phyloP scores from a whole-genome alignment of 1,139 yeast species.

The Candida neerlandica region DNA sequence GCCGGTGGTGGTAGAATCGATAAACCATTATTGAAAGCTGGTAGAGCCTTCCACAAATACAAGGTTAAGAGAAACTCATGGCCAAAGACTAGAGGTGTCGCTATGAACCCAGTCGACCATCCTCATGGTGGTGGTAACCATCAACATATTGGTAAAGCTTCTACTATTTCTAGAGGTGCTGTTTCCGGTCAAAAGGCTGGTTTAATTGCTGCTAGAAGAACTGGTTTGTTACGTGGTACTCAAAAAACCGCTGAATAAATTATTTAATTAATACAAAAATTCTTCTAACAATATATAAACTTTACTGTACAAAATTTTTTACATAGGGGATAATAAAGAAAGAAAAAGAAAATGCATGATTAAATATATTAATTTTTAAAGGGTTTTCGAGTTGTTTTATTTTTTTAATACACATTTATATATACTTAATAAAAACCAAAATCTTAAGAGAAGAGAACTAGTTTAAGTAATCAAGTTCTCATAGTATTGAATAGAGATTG shows the following conservation, averaged over 20 bases:
- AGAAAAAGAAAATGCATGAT: constrained; percentile 7
- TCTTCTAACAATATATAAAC: constrained; percentile 7
- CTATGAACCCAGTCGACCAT: constrained; percentile 99
- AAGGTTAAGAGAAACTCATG: constrained; percentile 98
- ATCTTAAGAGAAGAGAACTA: background rate
- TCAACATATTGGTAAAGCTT: constrained; percentile 99
- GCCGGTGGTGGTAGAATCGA: constrained; percentile 99
- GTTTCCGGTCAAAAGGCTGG: constrained; percentile 99
- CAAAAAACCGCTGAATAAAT: constrained; percentile 87
- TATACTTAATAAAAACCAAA: constrained; percentile 6
- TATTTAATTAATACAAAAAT: constrained; percentile 16
- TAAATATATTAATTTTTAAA: constrained; percentile 13
- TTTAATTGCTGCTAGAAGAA: constrained; percentile 99
- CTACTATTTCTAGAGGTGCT: constrained; percentile 99
- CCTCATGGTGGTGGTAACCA: constrained; percentile 99
- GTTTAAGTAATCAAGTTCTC: too few relatives aligned
- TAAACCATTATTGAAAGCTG: constrained; percentile 99
- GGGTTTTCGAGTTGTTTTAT: constrained; percentile 11
- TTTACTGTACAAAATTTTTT: constrained; percentile 7
- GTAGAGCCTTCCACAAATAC: constrained; percentile 99
- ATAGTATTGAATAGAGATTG: background rate
- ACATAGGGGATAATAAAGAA: constrained; percentile 2
- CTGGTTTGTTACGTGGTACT: constrained; percentile 99
- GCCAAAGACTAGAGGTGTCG: constrained; percentile 99
- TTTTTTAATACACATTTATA: constrained; percentile 6